Evolutionary conservation across 257 asterid genomes (phyloP).

Genomic region (Cordia subcordata): DNA sequence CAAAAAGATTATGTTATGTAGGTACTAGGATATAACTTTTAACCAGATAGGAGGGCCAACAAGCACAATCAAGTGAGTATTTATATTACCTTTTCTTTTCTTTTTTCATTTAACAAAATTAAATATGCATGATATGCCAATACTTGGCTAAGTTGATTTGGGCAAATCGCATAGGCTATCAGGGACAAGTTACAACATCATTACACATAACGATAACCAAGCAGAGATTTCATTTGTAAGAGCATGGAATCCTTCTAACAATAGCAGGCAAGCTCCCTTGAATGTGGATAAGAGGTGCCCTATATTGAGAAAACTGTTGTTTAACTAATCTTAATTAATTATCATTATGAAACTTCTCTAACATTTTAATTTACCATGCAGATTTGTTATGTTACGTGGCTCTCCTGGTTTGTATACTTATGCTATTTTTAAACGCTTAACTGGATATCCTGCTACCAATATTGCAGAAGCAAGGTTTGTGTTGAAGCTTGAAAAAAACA

Average conservation of each 20-base stretch:
- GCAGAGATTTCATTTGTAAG: slow-evolving; percentile 8
- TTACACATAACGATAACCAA: slow-evolving; percentile 2
- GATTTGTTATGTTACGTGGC: slow-evolving; percentile 25
- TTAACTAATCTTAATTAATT: not conserved
- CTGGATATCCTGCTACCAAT: slow-evolving; percentile 36
- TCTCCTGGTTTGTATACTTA: slow-evolving; percentile 46
- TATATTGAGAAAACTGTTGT: not conserved
- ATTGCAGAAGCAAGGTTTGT: slow-evolving; percentile 36
- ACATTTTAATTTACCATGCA: not conserved
- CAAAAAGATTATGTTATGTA: no score
- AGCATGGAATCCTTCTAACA: not conserved
- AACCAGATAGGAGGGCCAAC: not conserved
- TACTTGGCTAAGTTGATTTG: no score
- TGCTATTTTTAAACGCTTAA: slow-evolving; percentile 29
- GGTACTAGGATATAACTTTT: not conserved
- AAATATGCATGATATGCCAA: not conserved
- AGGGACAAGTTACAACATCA: not conserved
- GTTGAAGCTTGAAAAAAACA: slow-evolving; percentile 23
- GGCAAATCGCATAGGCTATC: not conserved
- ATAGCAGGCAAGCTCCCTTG: not conserved
- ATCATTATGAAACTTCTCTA: not conserved
- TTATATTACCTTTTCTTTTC: no score
- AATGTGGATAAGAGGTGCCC: slow-evolving; percentile 10
- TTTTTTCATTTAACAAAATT: not conserved
- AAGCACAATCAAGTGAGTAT: not conserved